Conservation (phyloP, 352 stramenopile species). For the Salisapilia sapeloensis region DNA sequence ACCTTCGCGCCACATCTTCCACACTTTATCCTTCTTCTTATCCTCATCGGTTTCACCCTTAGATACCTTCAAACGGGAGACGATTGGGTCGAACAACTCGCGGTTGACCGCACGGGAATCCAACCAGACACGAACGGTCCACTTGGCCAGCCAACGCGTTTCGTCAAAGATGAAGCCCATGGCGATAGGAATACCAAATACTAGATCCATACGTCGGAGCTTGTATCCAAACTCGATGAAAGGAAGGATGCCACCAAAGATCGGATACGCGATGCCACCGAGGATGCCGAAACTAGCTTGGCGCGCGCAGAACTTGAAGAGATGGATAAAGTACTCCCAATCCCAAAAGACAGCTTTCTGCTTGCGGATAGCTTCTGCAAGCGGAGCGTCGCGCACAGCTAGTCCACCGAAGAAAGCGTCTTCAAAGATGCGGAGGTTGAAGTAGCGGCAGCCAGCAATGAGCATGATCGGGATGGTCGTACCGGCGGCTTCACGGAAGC, state of each 20-base stretch:
- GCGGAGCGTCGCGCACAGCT: slow-evolving; percentile 13
- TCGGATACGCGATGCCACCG: slow-evolving; percentile 19
- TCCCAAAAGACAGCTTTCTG: slow-evolving; percentile 58
- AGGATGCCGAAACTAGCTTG: slow-evolving; percentile 39
- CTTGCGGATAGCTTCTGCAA: slow-evolving; percentile 20
- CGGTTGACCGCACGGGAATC: slow-evolving; percentile 43
- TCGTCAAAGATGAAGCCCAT: slow-evolving; percentile 25
- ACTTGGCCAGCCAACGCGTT: slow-evolving; percentile 18
- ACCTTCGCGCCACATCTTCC: slow-evolving; percentile 29
- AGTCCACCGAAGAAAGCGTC: slow-evolving; percentile 55
- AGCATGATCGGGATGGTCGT: slow-evolving; percentile 39
- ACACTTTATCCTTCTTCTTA: slow-evolving; percentile 7
- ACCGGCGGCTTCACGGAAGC: slow-evolving; percentile 25
- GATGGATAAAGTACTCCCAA: slow-evolving; percentile 44
- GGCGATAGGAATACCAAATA: slow-evolving; percentile 41
- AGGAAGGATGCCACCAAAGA: slow-evolving; percentile 30
- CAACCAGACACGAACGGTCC: slow-evolving; percentile 42
- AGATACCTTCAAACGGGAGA: slow-evolving; percentile 36
- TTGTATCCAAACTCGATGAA: slow-evolving; percentile 46
- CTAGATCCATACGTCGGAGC: slow-evolving; percentile 44
- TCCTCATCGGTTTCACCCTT: slow-evolving; percentile 6
- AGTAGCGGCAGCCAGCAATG: slow-evolving; percentile 29
- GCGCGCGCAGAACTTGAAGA: slow-evolving; percentile 18
- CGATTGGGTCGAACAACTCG: slow-evolving; percentile 53
- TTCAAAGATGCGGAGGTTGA: slow-evolving; percentile 45